A percentile compares a stretch with the other conserved stretches of the same genome.
These are phyloP conservation scores for Bacterosira constricta DNA, from an alignment of 108 stramenopile genomes.

Conservation along the genomic window DNA sequence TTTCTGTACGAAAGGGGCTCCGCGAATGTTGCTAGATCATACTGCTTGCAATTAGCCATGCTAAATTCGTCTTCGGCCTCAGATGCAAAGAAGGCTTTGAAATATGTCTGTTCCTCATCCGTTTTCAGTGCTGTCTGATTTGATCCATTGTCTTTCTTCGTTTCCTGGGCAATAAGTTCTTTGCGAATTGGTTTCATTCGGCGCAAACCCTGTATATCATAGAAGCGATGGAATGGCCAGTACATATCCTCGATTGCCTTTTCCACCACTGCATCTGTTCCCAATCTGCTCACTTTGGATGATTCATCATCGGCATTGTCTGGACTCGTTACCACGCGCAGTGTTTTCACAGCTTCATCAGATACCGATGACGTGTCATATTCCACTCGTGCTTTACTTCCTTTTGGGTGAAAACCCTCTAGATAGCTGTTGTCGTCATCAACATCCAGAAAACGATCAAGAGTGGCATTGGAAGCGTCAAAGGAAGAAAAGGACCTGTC, in stretches of 20 bases:
- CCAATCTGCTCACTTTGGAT: constrained; percentile 10
- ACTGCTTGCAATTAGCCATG: constrained; percentile 2
- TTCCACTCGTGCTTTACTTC: constrained; percentile 14
- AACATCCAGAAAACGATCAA: constrained; percentile 56
- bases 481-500: constrained; percentile 25
- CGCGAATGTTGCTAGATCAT: constrained; percentile 53
- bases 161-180: constrained; percentile 22
- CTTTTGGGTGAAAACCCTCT: constrained; percentile 50
- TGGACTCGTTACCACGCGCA: constrained; percentile 12
- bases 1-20: constrained; percentile 77
- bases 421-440: constrained; percentile 87
- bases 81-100: neutral
- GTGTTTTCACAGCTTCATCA: constrained; percentile 3
- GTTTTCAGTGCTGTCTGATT: neutral
- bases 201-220: constrained; percentile 75
- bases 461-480: constrained; percentile 36
- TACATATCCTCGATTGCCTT: constrained; percentile 85
- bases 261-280: constrained; percentile 64
- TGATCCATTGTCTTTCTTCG: neutral
- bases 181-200: constrained; percentile 58
- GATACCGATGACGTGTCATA: constrained; percentile 14
- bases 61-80: neutral
- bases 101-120: constrained; percentile 1
- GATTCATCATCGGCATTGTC: constrained; percentile 7
- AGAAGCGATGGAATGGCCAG: constrained; percentile 87